phyloP scores from a whole-genome alignment of 192 early-diverging fungal genomes.

The Coemansia sp. region DNA sequence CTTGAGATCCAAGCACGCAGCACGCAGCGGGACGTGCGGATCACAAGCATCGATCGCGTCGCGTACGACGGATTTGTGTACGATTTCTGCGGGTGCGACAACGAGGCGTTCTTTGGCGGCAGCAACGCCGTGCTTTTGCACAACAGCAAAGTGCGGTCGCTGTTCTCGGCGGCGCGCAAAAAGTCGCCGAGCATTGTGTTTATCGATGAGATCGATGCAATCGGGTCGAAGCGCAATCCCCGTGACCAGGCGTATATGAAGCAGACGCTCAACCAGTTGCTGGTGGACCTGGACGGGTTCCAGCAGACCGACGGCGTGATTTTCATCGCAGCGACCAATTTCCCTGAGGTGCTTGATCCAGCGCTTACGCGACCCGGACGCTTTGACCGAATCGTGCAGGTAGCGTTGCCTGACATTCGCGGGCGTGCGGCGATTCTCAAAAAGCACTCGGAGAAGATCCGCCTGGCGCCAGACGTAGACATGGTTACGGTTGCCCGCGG shows the following conservation, averaged over 20 bases:
- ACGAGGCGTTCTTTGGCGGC: constrained; percentile 56
- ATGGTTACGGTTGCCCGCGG: constrained; percentile 86
- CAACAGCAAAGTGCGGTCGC: constrained; percentile 54
- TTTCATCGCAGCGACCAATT: constrained; percentile 98
- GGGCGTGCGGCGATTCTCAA: constrained; percentile 91
- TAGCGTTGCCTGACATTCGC: constrained; percentile 95
- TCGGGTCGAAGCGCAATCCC: constrained; percentile 88
- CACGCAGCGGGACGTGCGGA: constrained; percentile 20
- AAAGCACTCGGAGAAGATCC: constrained; percentile 83
- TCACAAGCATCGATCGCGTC: constrained; percentile 41
- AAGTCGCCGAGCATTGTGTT: constrained; percentile 90
- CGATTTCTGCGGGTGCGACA: constrained; percentile 55
- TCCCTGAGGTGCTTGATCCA: constrained; percentile 94
- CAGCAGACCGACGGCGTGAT: constrained; percentile 94
- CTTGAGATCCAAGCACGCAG: constrained; percentile 15
- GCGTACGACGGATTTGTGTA: constrained; percentile 43
- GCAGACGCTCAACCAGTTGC: constrained; percentile 96
- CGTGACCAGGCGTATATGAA: constrained; percentile 97
- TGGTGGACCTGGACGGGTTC: constrained; percentile 99
- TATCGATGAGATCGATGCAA: constrained; percentile 99
- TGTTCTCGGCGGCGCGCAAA: constrained; percentile 70
- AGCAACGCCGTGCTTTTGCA: constrained; percentile 53
- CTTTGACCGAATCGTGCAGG: constrained; percentile 93
- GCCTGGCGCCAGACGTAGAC: constrained; percentile 72
- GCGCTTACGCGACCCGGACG: constrained; percentile 95